Evolutionary conservation across 148 eudicot genomes (phyloP).

Genomic region (Silene uniflora): DNA sequence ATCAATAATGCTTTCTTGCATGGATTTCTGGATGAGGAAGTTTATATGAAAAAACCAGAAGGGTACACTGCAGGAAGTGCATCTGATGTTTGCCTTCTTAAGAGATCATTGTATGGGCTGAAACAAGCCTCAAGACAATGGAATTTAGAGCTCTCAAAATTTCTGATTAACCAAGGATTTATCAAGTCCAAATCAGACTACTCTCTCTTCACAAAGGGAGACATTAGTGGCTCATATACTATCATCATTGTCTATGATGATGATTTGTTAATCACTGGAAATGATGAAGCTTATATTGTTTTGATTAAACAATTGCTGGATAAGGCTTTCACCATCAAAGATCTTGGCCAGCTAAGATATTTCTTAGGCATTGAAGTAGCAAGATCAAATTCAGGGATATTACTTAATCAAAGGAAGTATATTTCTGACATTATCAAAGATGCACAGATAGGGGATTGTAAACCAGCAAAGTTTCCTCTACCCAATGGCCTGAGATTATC

Average conservation of each 20-base stretch:
- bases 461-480: background rate
- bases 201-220: background rate
- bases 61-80: background rate
- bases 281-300: background rate
- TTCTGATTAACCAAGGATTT: background rate
- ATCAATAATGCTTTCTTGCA: background rate
- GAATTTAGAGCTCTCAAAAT: background rate
- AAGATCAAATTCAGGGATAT: background rate
- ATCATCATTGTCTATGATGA: background rate
- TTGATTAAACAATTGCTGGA: background rate
- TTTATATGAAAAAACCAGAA: background rate
- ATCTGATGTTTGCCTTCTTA: background rate
- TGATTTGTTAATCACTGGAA: background rate
- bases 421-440: background rate
- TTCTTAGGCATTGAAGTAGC: background rate
- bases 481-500: background rate
- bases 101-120: background rate
- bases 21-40: background rate
- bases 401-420: conserved; percentile 1
- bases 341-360: background rate
- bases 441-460: background rate
- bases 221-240: background rate
- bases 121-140: background rate
- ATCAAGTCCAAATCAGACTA: background rate
- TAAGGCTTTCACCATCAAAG: background rate